phyloP scores from a whole-genome alignment of 345 rosid genomes.

The Boechera stricta region DNA sequence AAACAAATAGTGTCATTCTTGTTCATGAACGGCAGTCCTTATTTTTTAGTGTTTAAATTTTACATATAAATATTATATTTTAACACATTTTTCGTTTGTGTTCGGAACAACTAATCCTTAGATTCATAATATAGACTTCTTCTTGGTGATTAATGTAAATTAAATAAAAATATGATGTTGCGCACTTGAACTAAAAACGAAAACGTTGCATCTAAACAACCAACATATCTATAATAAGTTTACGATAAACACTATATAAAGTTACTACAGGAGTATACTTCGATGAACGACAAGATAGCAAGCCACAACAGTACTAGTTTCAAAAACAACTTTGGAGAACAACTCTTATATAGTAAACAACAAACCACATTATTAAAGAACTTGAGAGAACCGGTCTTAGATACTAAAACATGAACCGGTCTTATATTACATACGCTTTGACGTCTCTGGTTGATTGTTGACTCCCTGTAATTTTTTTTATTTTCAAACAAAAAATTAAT shows the following conservation, averaged over 20 bases:
- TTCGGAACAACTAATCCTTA: background rate
- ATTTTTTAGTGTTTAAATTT: background rate
- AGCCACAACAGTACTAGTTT: background rate
- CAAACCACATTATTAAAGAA: background rate
- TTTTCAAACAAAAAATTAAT: background rate
- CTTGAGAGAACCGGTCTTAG: background rate
- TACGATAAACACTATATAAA: background rate
- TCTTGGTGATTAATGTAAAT: background rate
- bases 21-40: background rate
- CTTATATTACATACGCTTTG: background rate
- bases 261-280: background rate
- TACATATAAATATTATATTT: background rate
- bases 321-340: background rate
- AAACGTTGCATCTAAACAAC: background rate
- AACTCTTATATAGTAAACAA: background rate
- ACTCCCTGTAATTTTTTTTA: background rate
- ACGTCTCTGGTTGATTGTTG: background rate
- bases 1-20: background rate
- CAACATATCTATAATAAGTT: background rate
- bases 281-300: background rate
- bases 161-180: background rate
- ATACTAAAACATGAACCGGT: background rate
- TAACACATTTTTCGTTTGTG: background rate
- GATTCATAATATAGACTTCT: background rate
- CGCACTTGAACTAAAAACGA: background rate